Conservation (phyloP, 2,329 filamentous ascomycete species). For the Coniochaeta hoffmannii region DNA sequence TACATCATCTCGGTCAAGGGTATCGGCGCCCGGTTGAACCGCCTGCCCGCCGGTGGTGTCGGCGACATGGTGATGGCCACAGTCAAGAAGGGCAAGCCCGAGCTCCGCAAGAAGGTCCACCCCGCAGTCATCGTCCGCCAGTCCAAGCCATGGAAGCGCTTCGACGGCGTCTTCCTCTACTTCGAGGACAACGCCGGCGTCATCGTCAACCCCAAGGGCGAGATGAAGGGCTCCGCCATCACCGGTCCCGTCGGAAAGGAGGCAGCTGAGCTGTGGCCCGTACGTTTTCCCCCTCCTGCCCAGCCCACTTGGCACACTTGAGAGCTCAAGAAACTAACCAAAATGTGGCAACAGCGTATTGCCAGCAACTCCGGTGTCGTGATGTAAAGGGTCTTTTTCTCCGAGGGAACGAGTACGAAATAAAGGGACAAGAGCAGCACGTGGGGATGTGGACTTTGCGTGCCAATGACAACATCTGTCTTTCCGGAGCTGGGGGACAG, state of each 20-base stretch:
- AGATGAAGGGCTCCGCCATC: slow-evolving; percentile 99
- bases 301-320: neutral
- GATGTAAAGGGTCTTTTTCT: slow-evolving; percentile 67
- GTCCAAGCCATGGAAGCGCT: slow-evolving; percentile 98
- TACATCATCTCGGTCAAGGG: slow-evolving; percentile 99
- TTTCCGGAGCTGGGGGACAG: slow-evolving; percentile 14
- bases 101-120: slow-evolving; percentile 99
- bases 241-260: slow-evolving; percentile 99
- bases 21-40: slow-evolving; percentile 94
- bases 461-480: slow-evolving; percentile 14
- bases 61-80: slow-evolving; percentile 99
- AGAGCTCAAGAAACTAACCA: too few relatives aligned
- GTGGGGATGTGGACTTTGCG: slow-evolving; percentile 9
- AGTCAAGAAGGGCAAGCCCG: slow-evolving; percentile 99
- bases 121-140: slow-evolving; percentile 97
- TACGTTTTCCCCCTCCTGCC: slow-evolving; percentile 40
- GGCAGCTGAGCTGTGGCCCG: slow-evolving; percentile 98
- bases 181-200: slow-evolving; percentile 99
- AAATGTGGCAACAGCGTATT: too few relatives aligned
- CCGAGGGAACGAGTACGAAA: slow-evolving; percentile 12
- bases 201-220: slow-evolving; percentile 99
- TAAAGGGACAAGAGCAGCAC: slow-evolving; percentile 13
- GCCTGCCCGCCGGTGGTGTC: slow-evolving; percentile 93
- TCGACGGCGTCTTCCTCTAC: slow-evolving; percentile 98
- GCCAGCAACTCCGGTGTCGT: slow-evolving; percentile 99